Base-by-base conservation (phyloP, 1,284 basidiomycete species). In the Boletellus sp. region DNA sequence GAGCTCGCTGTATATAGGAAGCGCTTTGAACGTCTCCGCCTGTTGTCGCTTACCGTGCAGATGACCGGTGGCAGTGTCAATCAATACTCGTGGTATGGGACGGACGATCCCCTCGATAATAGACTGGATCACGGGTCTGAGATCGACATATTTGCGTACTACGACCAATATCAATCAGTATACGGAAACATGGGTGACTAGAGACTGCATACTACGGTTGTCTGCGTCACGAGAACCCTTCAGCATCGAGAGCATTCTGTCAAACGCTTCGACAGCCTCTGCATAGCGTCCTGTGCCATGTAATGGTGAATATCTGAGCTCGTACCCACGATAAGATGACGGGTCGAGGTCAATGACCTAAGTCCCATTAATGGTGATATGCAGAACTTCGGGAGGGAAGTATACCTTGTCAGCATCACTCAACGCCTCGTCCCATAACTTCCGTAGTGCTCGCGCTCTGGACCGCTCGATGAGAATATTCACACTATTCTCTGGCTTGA, bases 241-340 rank as follows among this genome's bases (percentile, higher is more conserved):
- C 10, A 53, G 6, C 10, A 30, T 47, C 1, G 26, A 44, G 1
- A 44, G 33, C 41, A 55, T 40, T 5, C 1, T 28, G 1, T 19
- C 18, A 30, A 56, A 56, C 24, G 54, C 22, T 22, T 51, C 22
- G 4, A 22, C 24, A 0, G 47, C 47, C 10, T 51, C 47, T 1
- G 22, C 6, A n/a, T 55, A 26, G 3, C 35, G 36, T 15, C 1
- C 15, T n/a, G 13, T 16, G 1, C 24, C 53, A n/a, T 42, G 33
- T 15, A 42, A 21, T 12, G 18, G 18, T 1, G 22, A 10, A 8
- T 44, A 18, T 15, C 11, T 33, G 2, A 8, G 16, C 16, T 53
- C 28, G 18, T 54, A 53, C 15, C 35, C 44, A 19, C 11, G 18
- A 24, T 42, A 10, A 10, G 3, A 39, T 8, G 38, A 38, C 1